Conservation (phyloP, 257 asterid genomes). For the Przewalskia tangutica region DNA sequence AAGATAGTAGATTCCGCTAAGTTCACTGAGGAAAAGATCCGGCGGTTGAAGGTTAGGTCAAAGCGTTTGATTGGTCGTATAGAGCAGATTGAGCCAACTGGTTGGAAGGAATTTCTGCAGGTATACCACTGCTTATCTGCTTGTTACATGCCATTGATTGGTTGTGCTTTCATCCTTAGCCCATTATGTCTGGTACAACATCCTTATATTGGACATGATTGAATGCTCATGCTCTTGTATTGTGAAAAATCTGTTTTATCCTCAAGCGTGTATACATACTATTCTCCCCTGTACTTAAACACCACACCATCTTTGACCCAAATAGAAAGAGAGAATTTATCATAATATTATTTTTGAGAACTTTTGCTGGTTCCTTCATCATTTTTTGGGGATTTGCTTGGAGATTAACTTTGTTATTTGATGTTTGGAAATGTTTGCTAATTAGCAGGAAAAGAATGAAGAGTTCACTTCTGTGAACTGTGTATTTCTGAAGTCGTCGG, state of each 20-base stretch:
- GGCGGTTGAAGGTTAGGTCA: conserved; percentile 72
- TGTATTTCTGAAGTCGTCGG: background rate
- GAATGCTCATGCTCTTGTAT: background rate
- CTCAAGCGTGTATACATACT: background rate
- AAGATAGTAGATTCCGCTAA: conserved; percentile 68
- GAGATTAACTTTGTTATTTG: background rate
- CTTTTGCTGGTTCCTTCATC: background rate
- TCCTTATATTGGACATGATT: background rate
- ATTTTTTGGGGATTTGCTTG: background rate
- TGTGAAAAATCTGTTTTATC: background rate
- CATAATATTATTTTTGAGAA: background rate
- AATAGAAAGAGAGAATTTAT: background rate
- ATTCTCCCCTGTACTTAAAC: background rate
- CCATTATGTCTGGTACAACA: background rate
- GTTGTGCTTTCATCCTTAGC: background rate
- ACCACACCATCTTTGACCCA: background rate
- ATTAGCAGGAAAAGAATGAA: background rate
- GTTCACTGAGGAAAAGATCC: conserved; percentile 80
- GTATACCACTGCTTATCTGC: conserved; percentile 22
- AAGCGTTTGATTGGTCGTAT: conserved; percentile 67
- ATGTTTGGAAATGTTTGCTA: background rate
- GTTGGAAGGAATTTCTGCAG: conserved; percentile 99
- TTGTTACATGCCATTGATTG: background rate
- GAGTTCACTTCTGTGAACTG: background rate
- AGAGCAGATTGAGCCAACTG: conserved; percentile 96